Evolutionary conservation across 306 rosid species (phyloP), one percentile per base, ranked within the genome.

Genomic region (Prunus padus): DNA sequence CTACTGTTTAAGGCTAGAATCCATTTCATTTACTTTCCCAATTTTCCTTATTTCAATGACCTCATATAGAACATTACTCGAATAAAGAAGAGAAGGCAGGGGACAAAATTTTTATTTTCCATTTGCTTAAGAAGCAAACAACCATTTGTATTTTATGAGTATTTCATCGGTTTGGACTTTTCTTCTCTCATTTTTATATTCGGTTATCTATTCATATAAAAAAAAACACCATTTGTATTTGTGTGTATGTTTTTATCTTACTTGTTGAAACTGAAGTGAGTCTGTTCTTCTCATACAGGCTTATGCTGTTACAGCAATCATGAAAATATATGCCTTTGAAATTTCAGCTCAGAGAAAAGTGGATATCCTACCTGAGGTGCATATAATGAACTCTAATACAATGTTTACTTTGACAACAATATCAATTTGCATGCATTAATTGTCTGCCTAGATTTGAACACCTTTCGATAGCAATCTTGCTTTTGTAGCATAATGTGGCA

Each of bases 301-400:
- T 63, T 93, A 91, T 88, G 92, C 97, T 13, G 82, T 93, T 74
- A 87, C 98, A 75, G 98, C 98, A 11, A 52, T 91, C 81, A 87
- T 87, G 92, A 93, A 93, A 82, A 84, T 85, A 65, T 93, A 89
- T 82, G 94, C 97, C 12, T 91, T 91, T 83, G 97, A 93, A 83
- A 85, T 88, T 68, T 83, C 90, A 71, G 84, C 96, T 69, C 83
- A 91, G 67, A 91, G 92, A 86, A 88, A 84, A 80, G 89, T 88
- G 65, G 97, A 91, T 74, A 79, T 93, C 76, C 88, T 91, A 80
- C 89, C 93, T 55, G 92, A 93, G 98, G 98, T 93, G 46, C 18
- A 89, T 84, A 56, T 68, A 75, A 44, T 60, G 33, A 54, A 59
- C 70, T 20, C 67, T 50, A 28, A 40, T 33, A 25, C 67, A 33